Base-by-base conservation (phyloP, 2,329 filamentous ascomycete species). In the Pseudocercospora fijiensis region DNA sequence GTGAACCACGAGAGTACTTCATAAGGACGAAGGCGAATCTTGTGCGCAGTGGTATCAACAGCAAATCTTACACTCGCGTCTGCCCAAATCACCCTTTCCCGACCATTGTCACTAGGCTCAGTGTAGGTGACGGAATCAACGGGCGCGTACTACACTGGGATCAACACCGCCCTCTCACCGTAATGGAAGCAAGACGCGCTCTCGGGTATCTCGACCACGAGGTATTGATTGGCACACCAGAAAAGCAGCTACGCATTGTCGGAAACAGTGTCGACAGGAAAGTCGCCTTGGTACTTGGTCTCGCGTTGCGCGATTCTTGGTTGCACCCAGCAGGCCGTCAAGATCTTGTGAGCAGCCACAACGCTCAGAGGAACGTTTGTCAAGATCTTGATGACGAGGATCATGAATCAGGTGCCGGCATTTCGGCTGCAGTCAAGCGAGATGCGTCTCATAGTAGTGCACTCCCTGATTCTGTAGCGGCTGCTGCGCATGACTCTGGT, bases 191-290 rank as follows among this genome's bases (percentile, higher is more conserved):
- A 0, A 78, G 88, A 1, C 80, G 89, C 1, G 88, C 87, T 0
- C 91, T 95, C 73, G 88, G 89, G 0, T 86, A 90, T 45, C 85
- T 81, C 0, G 89, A 94, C 61, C 67, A 86, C 5, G 91, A 94
- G 62, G 83, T 93, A 0, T 74, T 96, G 0, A 75, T 93, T 0
- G 90, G 90, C 0, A 71, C 60, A 0, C 74, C 82, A 0, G 9
- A 41, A 0, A 78, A 86, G 1, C 88, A 91, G 71, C 87, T 85
- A 78, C 84, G 82, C 60, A 85, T 91, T 20, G 80, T 93, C 0
- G 91, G 91, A 0, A 96, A 96, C 74, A 90, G 88, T 27, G 91
- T 96, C 0, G 85, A 90, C 2, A 80, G 90, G 8, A 84, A 86
- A 24, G 84, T 91, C 0, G 85, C 90, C 0, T 75, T 92, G 18